Evolutionary conservation across 495 filamentous ascomycete genomes (phyloP), one percentile per base, ranked within the genome.

Genomic region (Penicillium manginii): DNA sequence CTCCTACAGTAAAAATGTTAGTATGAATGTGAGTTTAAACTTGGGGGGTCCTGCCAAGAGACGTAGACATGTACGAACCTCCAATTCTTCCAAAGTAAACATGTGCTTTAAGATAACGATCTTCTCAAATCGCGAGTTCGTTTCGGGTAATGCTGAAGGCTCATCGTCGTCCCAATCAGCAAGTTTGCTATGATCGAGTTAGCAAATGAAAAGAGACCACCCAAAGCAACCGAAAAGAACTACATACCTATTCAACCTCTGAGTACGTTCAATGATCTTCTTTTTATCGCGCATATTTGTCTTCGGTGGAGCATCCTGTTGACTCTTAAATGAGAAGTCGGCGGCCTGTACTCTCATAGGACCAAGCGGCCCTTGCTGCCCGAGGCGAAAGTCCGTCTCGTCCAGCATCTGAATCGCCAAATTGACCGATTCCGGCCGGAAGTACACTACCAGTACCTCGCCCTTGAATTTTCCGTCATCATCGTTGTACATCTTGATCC

Each of bases 131-230:
- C 83, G 83, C 46, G 83, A 83, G 53, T 65, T 83, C 7, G 83
- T 84, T 3, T 86, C 83, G 14, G 81, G 75, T 3, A 83, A 58
- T 1, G 71, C 66, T 14, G 78, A 73, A n/a, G 88, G 86, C 58
- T 96, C 92, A 59, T 93, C 91, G 62, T 96, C 93, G 71, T 88
- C 85, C 93, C 93, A 98, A 73, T 97, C 93, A 19, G 91, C 90
- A 15, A 96, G 85, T 78, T 93, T 92, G 65, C 89, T 92, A 60
- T 53, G 49, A 22, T 31, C 32, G n/a, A 3, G 29, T 66, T 26
- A 65, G 62, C 35, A 39, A 11, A 39, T 39, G 35, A 14, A 11
- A 17, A 49, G 14, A 18, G n/a, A 31, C 22, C n/a, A 39, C 47
- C 26, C 2, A 5, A 26, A 50, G 54, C 17, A 19, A 17, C 1